phyloP scores from a whole-genome alignment of 345 rosid species.

The Eucalyptus pauciflora region DNA sequence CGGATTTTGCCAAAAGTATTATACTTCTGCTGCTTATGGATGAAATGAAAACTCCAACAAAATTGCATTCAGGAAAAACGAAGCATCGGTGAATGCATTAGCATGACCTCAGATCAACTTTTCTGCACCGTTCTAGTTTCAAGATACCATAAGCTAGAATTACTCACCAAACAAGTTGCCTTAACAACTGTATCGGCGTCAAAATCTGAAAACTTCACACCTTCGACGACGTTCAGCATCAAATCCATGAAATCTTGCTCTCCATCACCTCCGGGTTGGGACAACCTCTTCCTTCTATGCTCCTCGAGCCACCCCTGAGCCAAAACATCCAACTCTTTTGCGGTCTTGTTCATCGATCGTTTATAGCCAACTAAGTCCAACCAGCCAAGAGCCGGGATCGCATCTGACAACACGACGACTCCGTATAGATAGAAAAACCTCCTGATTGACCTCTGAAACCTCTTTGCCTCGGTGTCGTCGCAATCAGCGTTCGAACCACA shows the following conservation, averaged over 20 bases:
- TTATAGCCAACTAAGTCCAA: slow-evolving; percentile 15
- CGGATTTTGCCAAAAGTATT: neutral
- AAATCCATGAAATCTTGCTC: slow-evolving; percentile 32
- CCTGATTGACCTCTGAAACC: neutral
- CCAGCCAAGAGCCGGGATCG: slow-evolving; percentile 27
- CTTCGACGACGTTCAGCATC: slow-evolving; percentile 12
- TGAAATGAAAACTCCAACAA: neutral
- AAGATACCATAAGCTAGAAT: too few relatives aligned
- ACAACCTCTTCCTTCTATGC: slow-evolving; percentile 12
- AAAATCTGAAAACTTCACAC: neutral
- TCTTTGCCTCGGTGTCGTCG: neutral
- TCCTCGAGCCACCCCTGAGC: slow-evolving; percentile 21
- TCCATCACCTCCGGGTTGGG: neutral
- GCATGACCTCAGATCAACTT: neutral
- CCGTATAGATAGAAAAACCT: slow-evolving; percentile 12
- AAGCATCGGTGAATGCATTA: neutral
- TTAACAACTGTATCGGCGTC: slow-evolving; percentile 16
- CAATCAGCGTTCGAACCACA: neutral
- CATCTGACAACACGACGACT: slow-evolving; percentile 17
- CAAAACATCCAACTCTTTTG: slow-evolving; percentile 18
- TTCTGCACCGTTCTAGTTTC: slow-evolving; percentile 4
- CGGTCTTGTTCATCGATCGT: slow-evolving; percentile 23
- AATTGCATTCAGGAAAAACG: neutral
- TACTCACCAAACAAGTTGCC: slow-evolving; percentile 22
- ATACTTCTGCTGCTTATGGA: neutral